phyloP scores from a whole-genome alignment of 768 basidiomycete species.

The Trametes cingulata region DNA sequence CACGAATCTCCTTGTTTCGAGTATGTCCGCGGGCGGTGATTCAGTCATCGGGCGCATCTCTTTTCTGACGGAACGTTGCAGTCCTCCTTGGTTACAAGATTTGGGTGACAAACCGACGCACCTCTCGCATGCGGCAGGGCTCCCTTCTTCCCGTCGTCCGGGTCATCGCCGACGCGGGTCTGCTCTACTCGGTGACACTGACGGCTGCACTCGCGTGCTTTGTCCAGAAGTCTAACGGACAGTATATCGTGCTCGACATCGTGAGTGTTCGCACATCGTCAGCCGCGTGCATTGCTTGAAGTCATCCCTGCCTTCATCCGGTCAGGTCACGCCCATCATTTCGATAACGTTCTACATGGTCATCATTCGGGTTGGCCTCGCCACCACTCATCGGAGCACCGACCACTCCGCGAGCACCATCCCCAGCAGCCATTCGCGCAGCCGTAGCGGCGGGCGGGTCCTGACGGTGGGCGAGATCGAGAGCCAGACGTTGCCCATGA shows the following conservation, averaged over 20 bases:
- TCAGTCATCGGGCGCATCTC: background rate
- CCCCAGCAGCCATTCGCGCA: background rate
- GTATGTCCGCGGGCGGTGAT: constrained; percentile 12
- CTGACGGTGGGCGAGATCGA: constrained; percentile 2
- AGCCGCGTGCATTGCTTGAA: too few species aligned
- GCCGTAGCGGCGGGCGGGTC: background rate
- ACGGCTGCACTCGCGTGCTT: constrained; percentile 27
- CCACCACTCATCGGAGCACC: background rate
- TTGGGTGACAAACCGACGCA: constrained; percentile 24
- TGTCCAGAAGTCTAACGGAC: constrained; percentile 24
- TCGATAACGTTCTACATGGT: constrained; percentile 32
- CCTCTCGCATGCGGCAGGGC: constrained; percentile 4
- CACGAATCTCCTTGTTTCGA: constrained; percentile 25
- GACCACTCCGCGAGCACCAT: background rate
- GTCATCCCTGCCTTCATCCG: background rate
- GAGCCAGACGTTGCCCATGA: background rate
- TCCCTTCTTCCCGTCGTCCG: constrained; percentile 24
- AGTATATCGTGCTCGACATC: constrained; percentile 29
- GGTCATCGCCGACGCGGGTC: constrained; percentile 29
- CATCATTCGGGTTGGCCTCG: constrained; percentile 26
- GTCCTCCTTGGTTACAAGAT: constrained; percentile 30
- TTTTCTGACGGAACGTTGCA: background rate
- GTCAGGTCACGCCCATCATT: constrained; percentile 28
- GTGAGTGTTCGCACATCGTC: constrained; percentile 4
- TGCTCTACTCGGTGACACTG: constrained; percentile 29